These are phyloP conservation scores for Diaporthe helianthi DNA, from an alignment of 2,329 filamentous ascomycete species.

Conservation along the genomic window DNA sequence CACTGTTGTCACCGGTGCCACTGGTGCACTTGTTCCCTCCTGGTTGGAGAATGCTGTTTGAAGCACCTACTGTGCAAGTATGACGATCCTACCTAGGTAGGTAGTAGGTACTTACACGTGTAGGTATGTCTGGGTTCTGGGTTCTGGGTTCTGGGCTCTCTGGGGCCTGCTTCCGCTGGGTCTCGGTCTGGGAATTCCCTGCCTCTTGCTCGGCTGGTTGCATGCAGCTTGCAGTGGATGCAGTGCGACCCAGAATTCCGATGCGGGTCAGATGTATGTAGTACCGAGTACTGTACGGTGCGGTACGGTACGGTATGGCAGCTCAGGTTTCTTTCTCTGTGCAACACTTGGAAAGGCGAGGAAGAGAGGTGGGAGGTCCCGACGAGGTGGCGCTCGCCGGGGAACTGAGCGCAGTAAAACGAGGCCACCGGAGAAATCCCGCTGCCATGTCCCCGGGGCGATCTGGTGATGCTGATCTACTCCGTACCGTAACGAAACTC, in stretches of 20 bases:
- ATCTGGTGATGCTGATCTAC: slow-evolving; percentile 21
- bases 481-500: slow-evolving; percentile 1
- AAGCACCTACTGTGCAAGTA: not conserved
- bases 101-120: no score
- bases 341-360: not conserved
- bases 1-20: not conserved
- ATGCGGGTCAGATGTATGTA: not conserved
- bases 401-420: not conserved
- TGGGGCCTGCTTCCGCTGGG: not conserved
- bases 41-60: not conserved
- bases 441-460: not conserved
- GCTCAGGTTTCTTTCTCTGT: not conserved
- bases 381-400: slow-evolving; percentile 22
- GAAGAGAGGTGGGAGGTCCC: slow-evolving; percentile 13
- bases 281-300: no score
- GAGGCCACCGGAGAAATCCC: slow-evolving; percentile 7
- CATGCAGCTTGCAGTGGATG: slow-evolving; percentile 14
- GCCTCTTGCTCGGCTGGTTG: slow-evolving; percentile 11
- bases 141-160: no score
- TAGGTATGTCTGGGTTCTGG: not conserved
- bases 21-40: not conserved
- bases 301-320: slow-evolving; percentile 2
- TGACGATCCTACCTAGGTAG: slow-evolving; percentile 5
- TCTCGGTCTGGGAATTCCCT: slow-evolving; percentile 9
- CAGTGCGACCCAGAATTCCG: not conserved